Percentiles rank a stretch among this genome's conserved stretches.
These are phyloP conservation scores for Phytophthora aleatoria DNA, from an alignment of 352 stramenopile species.

Conservation along the genomic window DNA sequence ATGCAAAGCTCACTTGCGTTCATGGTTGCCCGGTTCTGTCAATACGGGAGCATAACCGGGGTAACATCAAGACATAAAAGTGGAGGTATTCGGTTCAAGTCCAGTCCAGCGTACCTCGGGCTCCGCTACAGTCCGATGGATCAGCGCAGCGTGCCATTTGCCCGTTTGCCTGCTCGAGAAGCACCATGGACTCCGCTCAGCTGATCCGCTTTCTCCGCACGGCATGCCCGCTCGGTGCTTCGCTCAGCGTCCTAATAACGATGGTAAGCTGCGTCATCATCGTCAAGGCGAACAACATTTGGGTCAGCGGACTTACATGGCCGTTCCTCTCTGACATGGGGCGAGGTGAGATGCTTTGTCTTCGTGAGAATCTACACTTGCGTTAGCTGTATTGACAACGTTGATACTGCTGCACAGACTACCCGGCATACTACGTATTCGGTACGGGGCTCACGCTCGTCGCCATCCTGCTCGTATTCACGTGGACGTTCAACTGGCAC, in stretches of 20 bases:
- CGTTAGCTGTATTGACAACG: conserved; percentile 1
- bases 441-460: conserved; percentile 50
- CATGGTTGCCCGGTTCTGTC: conserved; percentile 19
- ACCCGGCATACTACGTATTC: conserved; percentile 68
- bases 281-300: conserved; percentile 58
- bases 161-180: conserved; percentile 5
- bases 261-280: conserved; percentile 63
- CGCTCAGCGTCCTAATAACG: conserved; percentile 46
- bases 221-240: conserved; percentile 44
- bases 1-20: conserved; percentile 31
- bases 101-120: conserved; percentile 13
- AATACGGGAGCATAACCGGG: conserved; percentile 4
- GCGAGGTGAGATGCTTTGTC: conserved; percentile 36
- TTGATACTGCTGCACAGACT: conserved; percentile 27
- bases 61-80: conserved; percentile 1
- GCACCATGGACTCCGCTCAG: conserved; percentile 25
- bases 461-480: conserved; percentile 48
- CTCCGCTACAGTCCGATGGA: conserved; percentile 14
- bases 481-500: conserved; percentile 57
- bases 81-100: conserved; percentile 32
- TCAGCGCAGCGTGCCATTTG: conserved; percentile 12
- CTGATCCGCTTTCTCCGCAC: conserved; percentile 31
- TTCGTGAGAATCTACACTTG: neutral
- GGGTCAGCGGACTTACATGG: conserved; percentile 57
- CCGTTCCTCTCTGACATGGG: conserved; percentile 72